phyloP scores from a whole-genome alignment of 768 basidiomycete genomes.

The Omphalotus guepiniiformis region DNA sequence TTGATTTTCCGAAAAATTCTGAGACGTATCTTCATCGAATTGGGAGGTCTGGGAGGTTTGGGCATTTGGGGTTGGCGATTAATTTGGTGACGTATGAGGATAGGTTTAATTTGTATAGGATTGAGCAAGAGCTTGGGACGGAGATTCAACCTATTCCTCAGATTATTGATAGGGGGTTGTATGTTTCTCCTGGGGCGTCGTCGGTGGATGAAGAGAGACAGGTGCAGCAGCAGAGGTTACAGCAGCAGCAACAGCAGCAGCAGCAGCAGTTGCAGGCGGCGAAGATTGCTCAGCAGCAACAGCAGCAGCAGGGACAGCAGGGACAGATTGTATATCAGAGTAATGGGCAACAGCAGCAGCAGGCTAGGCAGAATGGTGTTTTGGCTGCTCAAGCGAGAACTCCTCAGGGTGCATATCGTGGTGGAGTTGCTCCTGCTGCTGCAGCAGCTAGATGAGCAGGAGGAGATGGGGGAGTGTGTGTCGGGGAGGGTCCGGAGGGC shows the following conservation, averaged over 20 bases:
- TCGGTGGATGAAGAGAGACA: constrained; percentile 2
- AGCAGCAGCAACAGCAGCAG: constrained; percentile 22
- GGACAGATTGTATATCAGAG: constrained; percentile 32
- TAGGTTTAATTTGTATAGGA: constrained; percentile 94
- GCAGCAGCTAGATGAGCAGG: not conserved
- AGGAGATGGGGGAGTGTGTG: not conserved
- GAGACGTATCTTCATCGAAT: constrained; percentile 99
- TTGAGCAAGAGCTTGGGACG: constrained; percentile 97
- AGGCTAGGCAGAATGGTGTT: too few relatives aligned
- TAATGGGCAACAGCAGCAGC: constrained; percentile 26
- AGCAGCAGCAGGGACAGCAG: constrained; percentile 21
- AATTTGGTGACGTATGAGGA: constrained; percentile 98
- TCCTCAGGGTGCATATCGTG: not conserved
- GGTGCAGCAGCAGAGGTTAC: constrained; percentile 9
- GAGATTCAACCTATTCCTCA: constrained; percentile 96
- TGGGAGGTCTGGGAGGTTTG: constrained; percentile 95
- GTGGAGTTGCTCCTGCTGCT: not conserved
- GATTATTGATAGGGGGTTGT: constrained; percentile 84
- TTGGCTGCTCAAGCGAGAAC: too few relatives aligned
- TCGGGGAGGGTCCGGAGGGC: not conserved
- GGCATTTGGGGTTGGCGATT: constrained; percentile 95
- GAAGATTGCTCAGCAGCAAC: constrained; percentile 17
- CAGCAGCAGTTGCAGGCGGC: constrained; percentile 19
- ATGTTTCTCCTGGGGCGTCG: constrained; percentile 70
- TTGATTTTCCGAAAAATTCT: constrained; percentile 98